Evolutionary conservation across 2,329 filamentous ascomycete genomes (phyloP).

Genomic region (Calonectria leucothoes): DNA sequence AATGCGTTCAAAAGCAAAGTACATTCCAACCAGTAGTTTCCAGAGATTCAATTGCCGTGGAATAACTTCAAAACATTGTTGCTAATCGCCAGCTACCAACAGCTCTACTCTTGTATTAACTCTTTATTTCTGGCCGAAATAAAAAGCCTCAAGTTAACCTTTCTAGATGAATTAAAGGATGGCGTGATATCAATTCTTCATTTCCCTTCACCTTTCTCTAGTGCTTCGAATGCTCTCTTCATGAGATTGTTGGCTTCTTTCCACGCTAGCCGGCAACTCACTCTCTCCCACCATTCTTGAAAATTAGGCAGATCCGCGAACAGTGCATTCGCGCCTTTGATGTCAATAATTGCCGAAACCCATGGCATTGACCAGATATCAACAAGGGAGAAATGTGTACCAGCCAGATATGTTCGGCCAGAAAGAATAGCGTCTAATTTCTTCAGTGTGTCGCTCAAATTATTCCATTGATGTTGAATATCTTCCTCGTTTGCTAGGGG

Average conservation of each 20-base stretch:
- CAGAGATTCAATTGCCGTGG: no score
- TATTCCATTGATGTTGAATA: neutral
- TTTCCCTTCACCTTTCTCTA: neutral
- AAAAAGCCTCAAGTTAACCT: no score
- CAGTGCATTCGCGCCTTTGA: neutral
- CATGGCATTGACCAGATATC: neutral
- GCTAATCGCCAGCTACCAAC: no score
- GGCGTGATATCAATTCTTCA: no score
- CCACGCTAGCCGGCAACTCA: neutral
- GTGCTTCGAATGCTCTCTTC: neutral
- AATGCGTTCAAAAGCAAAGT: no score
- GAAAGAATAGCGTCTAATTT: neutral
- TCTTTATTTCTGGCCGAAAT: no score
- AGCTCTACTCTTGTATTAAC: no score
- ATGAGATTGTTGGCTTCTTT: neutral
- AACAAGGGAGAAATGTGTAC: neutral
- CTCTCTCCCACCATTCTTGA: neutral
- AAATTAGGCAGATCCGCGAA: neutral
- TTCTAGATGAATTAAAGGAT: no score
- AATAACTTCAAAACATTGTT: no score
- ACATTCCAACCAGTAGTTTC: no score
- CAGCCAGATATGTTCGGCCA: neutral
- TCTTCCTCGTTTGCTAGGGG: neutral
- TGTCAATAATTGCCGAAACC: neutral
- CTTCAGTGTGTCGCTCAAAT: neutral